phyloP scores from a whole-genome alignment of 805 yeast genomes.

The Tetrapisispora fleetii region DNA sequence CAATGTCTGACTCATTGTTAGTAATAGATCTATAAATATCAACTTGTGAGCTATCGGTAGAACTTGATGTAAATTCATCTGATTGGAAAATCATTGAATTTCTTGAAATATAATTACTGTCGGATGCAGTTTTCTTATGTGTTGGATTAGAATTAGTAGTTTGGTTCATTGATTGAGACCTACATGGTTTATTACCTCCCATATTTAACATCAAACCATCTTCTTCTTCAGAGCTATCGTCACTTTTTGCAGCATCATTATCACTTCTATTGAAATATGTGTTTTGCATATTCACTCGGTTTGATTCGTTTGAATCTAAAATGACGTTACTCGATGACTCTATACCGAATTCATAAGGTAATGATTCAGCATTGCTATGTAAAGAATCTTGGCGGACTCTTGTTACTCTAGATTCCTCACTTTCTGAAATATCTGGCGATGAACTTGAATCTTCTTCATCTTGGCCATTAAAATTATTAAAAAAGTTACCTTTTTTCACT shows the following conservation, averaged over 20 bases:
- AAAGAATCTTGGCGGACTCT: slow-evolving; percentile 2
- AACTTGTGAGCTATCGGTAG: background rate
- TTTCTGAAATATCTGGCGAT: slow-evolving; percentile 7
- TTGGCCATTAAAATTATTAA: slow-evolving; percentile 9
- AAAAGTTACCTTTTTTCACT: slow-evolving; percentile 8
- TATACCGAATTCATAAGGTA: slow-evolving; percentile 27
- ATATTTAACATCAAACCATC: slow-evolving; percentile 16
- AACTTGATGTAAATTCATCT: background rate
- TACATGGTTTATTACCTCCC: slow-evolving; percentile 9
- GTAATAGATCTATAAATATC: slow-evolving; percentile 1
- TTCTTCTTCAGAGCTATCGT: slow-evolving; percentile 8
- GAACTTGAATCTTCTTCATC: slow-evolving; percentile 8
- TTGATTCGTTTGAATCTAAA: slow-evolving; percentile 16
- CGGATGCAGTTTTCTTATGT: background rate
- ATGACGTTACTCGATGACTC: slow-evolving; percentile 21
- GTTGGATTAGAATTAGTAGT: background rate
- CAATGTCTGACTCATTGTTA: slow-evolving; percentile 4
- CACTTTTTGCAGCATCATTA: background rate
- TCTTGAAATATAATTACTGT: background rate
- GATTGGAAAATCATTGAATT: background rate
- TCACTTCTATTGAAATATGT: slow-evolving; percentile 5
- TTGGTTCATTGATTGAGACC: background rate
- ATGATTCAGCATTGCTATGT: slow-evolving; percentile 15
- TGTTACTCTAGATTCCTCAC: slow-evolving; percentile 5
- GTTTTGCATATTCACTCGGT: slow-evolving; percentile 5